Percentiles rank a stretch among this genome's conserved stretches.
phyloP scores from a whole-genome alignment of 345 rosid genomes.

The Linum lewisii region DNA sequence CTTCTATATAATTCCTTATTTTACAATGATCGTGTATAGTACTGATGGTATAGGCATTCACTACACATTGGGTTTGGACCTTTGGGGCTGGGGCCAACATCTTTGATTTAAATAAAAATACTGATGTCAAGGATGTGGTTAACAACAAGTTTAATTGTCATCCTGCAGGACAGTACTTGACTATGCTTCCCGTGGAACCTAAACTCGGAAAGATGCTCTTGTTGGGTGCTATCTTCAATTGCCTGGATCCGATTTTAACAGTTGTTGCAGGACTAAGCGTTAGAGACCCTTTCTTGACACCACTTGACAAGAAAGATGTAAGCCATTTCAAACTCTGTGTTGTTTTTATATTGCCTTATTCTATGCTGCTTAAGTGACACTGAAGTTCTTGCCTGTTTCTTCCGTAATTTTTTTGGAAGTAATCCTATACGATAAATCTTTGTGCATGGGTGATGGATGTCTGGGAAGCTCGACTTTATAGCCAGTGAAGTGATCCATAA shows the following conservation, averaged over 20 bases:
- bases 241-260: constrained; percentile 80
- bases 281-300: constrained; percentile 88
- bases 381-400: neutral
- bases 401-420: too few relatives aligned
- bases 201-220: constrained; percentile 94
- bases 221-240: constrained; percentile 72
- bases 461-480: too few relatives aligned
- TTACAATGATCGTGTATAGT: too few relatives aligned
- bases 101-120: too few relatives aligned
- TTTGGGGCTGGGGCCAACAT: too few relatives aligned
- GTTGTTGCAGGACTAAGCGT: constrained; percentile 84
- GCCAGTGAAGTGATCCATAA: too few relatives aligned
- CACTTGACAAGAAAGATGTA: constrained; percentile 88
- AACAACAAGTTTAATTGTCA: constrained; percentile 2
- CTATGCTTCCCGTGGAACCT: constrained; percentile 90
- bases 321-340: constrained; percentile 28
- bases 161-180: constrained; percentile 65
- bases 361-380: neutral
- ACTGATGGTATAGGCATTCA: too few relatives aligned
- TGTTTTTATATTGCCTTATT: constrained; percentile 5
- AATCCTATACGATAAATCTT: too few relatives aligned
- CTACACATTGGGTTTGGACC: too few relatives aligned
- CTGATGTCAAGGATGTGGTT: neutral
- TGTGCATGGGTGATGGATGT: too few relatives aligned
- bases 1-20: too few relatives aligned